These are phyloP conservation scores for Pleurotus pulmonarius DNA, from an alignment of 768 basidiomycete genomes.

Conservation along the genomic window DNA sequence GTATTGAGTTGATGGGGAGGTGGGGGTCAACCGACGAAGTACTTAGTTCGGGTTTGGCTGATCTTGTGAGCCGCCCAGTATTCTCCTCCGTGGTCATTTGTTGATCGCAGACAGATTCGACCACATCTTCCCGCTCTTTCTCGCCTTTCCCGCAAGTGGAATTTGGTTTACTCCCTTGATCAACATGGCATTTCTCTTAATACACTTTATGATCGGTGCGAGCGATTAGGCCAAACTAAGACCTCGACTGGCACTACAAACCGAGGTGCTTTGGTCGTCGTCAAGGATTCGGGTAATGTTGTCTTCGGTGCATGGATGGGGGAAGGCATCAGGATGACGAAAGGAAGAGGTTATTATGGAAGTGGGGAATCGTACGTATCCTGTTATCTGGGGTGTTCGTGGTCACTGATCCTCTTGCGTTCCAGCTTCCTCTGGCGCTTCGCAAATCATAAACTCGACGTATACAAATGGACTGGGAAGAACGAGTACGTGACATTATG, in stretches of 20 bases:
- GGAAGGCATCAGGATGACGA: constrained; percentile 60
- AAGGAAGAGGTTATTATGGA: constrained; percentile 73
- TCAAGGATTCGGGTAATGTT: constrained; percentile 59
- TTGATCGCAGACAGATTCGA: constrained; percentile 51
- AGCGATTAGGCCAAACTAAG: constrained; percentile 29
- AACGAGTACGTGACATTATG: constrained; percentile 91
- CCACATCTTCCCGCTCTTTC: constrained; percentile 69
- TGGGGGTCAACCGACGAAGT: constrained; percentile 51
- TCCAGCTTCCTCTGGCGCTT: constrained; percentile 77
- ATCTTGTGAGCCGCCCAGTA: constrained; percentile 43
- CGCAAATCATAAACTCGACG: constrained; percentile 41
- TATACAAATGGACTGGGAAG: constrained; percentile 81
- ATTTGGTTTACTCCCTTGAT: constrained; percentile 84
- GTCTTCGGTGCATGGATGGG: constrained; percentile 84
- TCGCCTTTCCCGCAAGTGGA: constrained; percentile 70
- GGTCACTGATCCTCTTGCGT: background rate
- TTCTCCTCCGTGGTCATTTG: background rate
- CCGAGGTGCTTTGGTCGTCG: constrained; percentile 51
- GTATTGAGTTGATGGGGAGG: constrained; percentile 51
- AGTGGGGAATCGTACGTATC: constrained; percentile 77
- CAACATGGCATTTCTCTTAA: constrained; percentile 92
- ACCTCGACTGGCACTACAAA: constrained; percentile 22
- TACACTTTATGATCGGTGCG: constrained; percentile 76
- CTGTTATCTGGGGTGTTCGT: background rate
- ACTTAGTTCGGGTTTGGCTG: constrained; percentile 50